Evolutionary conservation across 352 stramenopile species (phyloP).

Genomic region (Phytophthora niederhauseri): DNA sequence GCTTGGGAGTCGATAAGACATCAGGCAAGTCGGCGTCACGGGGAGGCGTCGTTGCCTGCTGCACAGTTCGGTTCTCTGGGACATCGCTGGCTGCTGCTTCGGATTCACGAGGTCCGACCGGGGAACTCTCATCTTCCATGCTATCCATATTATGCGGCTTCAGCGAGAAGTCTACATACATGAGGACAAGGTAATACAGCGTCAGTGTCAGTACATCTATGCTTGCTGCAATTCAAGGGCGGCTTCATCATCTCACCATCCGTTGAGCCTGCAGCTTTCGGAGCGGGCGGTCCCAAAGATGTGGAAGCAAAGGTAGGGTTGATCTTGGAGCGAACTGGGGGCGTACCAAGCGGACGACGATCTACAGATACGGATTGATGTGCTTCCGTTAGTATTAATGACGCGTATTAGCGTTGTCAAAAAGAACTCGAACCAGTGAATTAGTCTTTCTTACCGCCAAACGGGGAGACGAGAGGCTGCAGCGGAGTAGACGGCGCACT

Average conservation of each 20-base stretch:
- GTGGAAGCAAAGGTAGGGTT: conserved; percentile 53
- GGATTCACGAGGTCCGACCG: conserved; percentile 31
- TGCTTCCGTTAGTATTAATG: conserved; percentile 36
- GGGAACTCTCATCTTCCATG: conserved; percentile 18
- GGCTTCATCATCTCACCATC: conserved; percentile 41
- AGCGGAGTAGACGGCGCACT: conserved; percentile 29
- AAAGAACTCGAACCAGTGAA: conserved; percentile 32
- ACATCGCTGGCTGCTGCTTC: conserved; percentile 22
- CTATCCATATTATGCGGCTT: conserved; percentile 40
- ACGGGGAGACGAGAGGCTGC: conserved; percentile 43
- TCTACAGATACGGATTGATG: conserved; percentile 34
- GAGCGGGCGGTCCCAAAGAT: conserved; percentile 24
- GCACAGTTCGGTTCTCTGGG: conserved; percentile 35
- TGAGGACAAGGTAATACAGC: not conserved
- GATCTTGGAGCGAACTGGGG: conserved; percentile 54
- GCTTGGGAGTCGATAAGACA: conserved; percentile 67
- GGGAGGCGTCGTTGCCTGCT: conserved; percentile 42
- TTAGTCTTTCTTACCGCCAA: conserved; percentile 47
- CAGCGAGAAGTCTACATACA: conserved; percentile 50
- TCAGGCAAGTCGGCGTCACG: conserved; percentile 32
- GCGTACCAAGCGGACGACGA: conserved; percentile 48
- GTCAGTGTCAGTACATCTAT: conserved; percentile 7
- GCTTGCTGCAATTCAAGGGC: not conserved
- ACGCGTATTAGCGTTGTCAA: conserved; percentile 11
- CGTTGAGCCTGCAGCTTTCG: conserved; percentile 36